phyloP scores from a whole-genome alignment of 805 yeast species.

The Wickerhamiella musiphila region DNA sequence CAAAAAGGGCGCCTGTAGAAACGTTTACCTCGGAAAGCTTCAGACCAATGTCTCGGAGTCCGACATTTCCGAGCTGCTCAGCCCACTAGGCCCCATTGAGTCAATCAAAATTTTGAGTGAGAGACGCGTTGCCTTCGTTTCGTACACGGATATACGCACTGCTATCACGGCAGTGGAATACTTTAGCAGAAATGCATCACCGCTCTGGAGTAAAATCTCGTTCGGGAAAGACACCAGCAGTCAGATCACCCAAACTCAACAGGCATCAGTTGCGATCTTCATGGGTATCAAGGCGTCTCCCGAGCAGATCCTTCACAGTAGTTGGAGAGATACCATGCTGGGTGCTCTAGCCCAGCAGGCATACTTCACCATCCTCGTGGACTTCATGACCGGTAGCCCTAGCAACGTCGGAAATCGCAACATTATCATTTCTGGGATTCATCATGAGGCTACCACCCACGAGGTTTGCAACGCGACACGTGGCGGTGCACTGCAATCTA shows the following conservation, averaged over 20 bases:
- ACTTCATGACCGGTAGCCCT: slow-evolving; percentile 87
- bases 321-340: slow-evolving; percentile 3
- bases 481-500: slow-evolving; percentile 80
- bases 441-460: slow-evolving; percentile 73
- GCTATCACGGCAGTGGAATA: slow-evolving; percentile 77
- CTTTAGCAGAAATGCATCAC: slow-evolving; percentile 49
- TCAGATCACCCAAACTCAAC: slow-evolving; percentile 85
- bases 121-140: slow-evolving; percentile 68
- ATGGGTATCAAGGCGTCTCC: slow-evolving; percentile 79
- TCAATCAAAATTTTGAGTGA: slow-evolving; percentile 62
- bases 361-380: slow-evolving; percentile 95
- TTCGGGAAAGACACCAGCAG: slow-evolving; percentile 89
- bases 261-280: slow-evolving; percentile 92
- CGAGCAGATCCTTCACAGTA: slow-evolving; percentile 37
- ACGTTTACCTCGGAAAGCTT: slow-evolving; percentile 74
- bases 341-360: slow-evolving; percentile 64
- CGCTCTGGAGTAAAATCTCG: slow-evolving; percentile 60
- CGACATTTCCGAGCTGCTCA: slow-evolving; percentile 48
- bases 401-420: slow-evolving; percentile 86
- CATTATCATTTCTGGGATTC: slow-evolving; percentile 77
- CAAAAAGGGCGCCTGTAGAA: slow-evolving; percentile 82
- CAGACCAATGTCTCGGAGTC: slow-evolving; percentile 49
- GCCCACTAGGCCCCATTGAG: slow-evolving; percentile 68
- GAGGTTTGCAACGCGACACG: slow-evolving; percentile 93
- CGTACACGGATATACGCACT: slow-evolving; percentile 65